Evolutionary conservation across 2,329 filamentous ascomycete genomes (phyloP), one percentile per base, ranked within the genome.

Genomic region (Myriosclerotinia curreyana): DNA sequence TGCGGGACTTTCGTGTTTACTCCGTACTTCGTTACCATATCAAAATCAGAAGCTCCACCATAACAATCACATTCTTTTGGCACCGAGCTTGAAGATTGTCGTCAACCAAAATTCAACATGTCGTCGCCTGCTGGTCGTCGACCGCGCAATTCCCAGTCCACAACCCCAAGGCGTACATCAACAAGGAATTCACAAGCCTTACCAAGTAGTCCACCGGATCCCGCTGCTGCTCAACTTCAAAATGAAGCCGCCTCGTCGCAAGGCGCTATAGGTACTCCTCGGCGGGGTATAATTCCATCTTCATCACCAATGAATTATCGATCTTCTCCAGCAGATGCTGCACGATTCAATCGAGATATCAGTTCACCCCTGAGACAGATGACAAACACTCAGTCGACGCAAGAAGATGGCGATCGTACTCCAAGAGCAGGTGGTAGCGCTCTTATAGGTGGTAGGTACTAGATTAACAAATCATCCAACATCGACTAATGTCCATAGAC

Each of bases 221-320:
- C 72, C 25, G 72, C 74, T 15, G 73, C 72, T 22, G 72, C 71
- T 20, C 74, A 75, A 63, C 70, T 76, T 54, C 73, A 75, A n/a
- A 70, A 64, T 65, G 74, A 76, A 65, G 73, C 73, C 58, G 73
- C 73, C 52, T 73, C 71, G 8, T 74, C 74, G 11, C 72, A 73
- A 60, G 66, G 64, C 65, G 63, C 5, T 11, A 31, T 46, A 72
- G 75, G 74, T 51, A 83, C 81, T 60, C 82, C 82, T 67, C 79
- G 80, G 59, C 76, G 76, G 22, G 78, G 79, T 70, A 77, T 81
- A 28, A 80, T 82, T 70, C 79, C 87, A 67, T 94, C 91, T 3
- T 95, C 92, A 5, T 96, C 92, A 65, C 93, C 93, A 49, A 81
- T 96, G 68, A 90, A 91, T 76, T 96, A 87, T 76, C 85, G 81